A percentile compares a stretch with the other conserved stretches of the same genome.
phyloP scores from a whole-genome alignment of 2,329 filamentous ascomycete genomes.

The Purpureocillium lavendulum region DNA sequence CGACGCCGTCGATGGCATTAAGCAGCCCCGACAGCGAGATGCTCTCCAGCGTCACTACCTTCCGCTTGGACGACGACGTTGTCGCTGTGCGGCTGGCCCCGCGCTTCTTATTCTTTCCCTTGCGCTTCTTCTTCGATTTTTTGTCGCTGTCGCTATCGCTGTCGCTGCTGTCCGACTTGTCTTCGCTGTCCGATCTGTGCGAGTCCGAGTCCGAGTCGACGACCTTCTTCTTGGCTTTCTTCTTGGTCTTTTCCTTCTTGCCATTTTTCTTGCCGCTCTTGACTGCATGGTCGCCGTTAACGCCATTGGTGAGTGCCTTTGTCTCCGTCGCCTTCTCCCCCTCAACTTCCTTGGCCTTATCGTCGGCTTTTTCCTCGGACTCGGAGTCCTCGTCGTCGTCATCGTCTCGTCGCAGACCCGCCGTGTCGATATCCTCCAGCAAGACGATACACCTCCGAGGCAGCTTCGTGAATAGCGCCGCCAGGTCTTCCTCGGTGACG shows the following conservation, averaged over 20 bases:
- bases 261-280: conserved; percentile 18
- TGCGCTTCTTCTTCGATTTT: conserved; percentile 9
- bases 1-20: conserved; percentile 78
- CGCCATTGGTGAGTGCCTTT: conserved; percentile 8
- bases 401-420: conserved; percentile 42
- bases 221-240: conserved; percentile 18
- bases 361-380: conserved; percentile 10
- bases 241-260: conserved; percentile 9
- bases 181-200: conserved; percentile 6
- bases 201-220: background rate
- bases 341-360: conserved; percentile 6
- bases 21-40: conserved; percentile 73
- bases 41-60: conserved; percentile 19
- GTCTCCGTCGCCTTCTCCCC: conserved; percentile 6
- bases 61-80: conserved; percentile 2
- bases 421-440: conserved; percentile 62
- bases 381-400: conserved; percentile 22
- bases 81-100: conserved; percentile 2
- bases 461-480: conserved; percentile 49
- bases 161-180: conserved; percentile 4
- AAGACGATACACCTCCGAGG: conserved; percentile 58
- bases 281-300: conserved; percentile 27
- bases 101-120: conserved; percentile 8
- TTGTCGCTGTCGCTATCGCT: conserved; percentile 10
- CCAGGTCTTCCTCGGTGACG: conserved; percentile 54